Evolutionary conservation across 176 grass and related monocot genomes (phyloP), one percentile per base, ranked within the genome.

Genomic region (Oryza brachyantha): DNA sequence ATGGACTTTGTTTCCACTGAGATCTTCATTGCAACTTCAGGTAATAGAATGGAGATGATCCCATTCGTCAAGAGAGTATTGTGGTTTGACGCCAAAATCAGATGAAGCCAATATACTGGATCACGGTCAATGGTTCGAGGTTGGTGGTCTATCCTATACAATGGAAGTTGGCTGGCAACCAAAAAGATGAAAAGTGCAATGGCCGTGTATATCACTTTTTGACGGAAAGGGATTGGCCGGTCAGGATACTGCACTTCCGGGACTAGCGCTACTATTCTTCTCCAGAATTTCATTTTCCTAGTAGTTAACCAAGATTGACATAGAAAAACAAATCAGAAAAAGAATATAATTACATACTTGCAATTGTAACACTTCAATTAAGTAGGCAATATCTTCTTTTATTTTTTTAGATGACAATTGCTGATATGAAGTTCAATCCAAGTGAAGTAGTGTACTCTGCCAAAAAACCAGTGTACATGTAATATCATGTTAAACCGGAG

Each of bases 31-130:
- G 16, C 5, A 64, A 77, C 46, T 19, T 64, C 75, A 24, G 40
- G 43, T 48, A 16, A 10, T 64, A 65, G 40, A 12, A 77, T 65
- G 11, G 75, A 32, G 19, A 11, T 1, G 28, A 77, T 65, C 61
- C 75, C 75, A 48, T 48, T 40, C 17, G 28, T 22, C 75, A 77
- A 7, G 19, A 77, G 61, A 48, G 39, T 34, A 65, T 45, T n/a
- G 43, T 0, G 6, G 12, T 32, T 48, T 16, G 40, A 22, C 14
- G 40, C 28, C 21, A 43, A 46, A 48, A 13, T 13, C 12, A 24
- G 27, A 13, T 7, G 7, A 10, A 28, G 5, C 75, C 5, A 48
- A 21, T 46, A 4, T 22, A 31, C 43, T 34, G 74, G 74, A 21
- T 77, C 60, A 65, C 39, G 28, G 14, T 10, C 13, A 43, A 43